Percentiles rank a stretch among this genome's conserved stretches.
These are phyloP conservation scores for Mucor lusitanicus DNA, from an alignment of 371 early-diverging fungal species.

Conservation along the genomic window DNA sequence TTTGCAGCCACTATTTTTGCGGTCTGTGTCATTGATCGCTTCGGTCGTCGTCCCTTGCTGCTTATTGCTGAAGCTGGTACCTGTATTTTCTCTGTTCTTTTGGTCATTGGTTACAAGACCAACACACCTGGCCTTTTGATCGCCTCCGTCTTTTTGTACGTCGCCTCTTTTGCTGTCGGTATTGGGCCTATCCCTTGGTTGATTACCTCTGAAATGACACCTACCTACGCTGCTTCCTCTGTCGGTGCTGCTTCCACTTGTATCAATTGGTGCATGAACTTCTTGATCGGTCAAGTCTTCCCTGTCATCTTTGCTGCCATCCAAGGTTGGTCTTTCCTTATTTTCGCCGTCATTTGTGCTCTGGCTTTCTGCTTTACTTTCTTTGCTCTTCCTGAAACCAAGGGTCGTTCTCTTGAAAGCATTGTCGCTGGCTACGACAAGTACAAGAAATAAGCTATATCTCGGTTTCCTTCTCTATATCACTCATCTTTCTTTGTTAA, in stretches of 20 bases:
- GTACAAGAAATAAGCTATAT: background rate
- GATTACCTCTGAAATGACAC: no score
- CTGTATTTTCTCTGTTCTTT: conserved; percentile 51
- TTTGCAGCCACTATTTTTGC: conserved; percentile 57
- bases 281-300: conserved; percentile 57
- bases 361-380: conserved; percentile 25
- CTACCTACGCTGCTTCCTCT: conserved; percentile 55
- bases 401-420: conserved; percentile 64
- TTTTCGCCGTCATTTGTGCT: conserved; percentile 3
- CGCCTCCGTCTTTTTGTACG: background rate
- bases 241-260: conserved; percentile 50
- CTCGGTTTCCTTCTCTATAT: background rate
- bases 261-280: conserved; percentile 64
- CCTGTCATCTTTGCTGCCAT: conserved; percentile 21
- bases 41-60: conserved; percentile 52
- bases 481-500: background rate
- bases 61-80: conserved; percentile 34
- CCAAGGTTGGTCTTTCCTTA: no score
- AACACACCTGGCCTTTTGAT: conserved; percentile 54
- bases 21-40: conserved; percentile 38
- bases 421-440: conserved; percentile 28
- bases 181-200: no score
- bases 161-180: no score
- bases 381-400: conserved; percentile 77
- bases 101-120: conserved; percentile 56